Evolutionary conservation across 1,284 basidiomycete species (phyloP).

Genomic region (Erythrobasidium hasegawianum): DNA sequence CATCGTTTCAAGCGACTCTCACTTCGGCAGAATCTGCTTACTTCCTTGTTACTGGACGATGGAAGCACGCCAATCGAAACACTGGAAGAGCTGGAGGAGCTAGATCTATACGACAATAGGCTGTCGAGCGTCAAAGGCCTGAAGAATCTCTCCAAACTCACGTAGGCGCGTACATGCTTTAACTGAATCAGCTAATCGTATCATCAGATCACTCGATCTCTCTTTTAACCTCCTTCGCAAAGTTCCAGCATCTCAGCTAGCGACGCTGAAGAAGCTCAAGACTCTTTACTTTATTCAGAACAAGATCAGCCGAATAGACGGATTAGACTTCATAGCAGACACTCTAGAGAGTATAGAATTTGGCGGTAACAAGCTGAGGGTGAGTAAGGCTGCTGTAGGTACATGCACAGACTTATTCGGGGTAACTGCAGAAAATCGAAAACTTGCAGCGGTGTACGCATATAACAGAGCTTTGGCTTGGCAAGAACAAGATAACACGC

Average conservation of each 20-base stretch:
- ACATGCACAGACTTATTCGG: neutral
- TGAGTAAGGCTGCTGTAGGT: constrained; percentile 49
- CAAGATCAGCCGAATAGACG: constrained; percentile 75
- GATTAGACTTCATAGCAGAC: constrained; percentile 58
- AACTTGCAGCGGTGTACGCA: constrained; percentile 55
- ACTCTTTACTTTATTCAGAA: constrained; percentile 91
- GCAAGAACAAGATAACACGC: constrained; percentile 90
- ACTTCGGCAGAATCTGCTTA: constrained; percentile 82
- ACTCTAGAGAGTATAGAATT: constrained; percentile 80
- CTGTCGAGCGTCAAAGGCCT: constrained; percentile 71
- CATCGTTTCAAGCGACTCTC: constrained; percentile 75
- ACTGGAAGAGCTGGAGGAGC: constrained; percentile 72
- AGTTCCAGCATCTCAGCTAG: constrained; percentile 36
- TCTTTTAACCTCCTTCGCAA: constrained; percentile 83
- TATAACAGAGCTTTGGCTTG: constrained; percentile 90
- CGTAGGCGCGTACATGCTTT: constrained; percentile 54
- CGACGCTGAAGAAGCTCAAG: constrained; percentile 11
- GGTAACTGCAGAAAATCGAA: constrained; percentile 67
- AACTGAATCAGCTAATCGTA: constrained; percentile 2
- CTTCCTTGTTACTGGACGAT: constrained; percentile 64
- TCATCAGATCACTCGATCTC: constrained; percentile 71
- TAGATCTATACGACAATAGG: constrained; percentile 95
- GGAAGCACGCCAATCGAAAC: constrained; percentile 53
- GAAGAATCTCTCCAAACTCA: constrained; percentile 60
- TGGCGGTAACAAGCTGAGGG: constrained; percentile 85